These are phyloP conservation scores for Fusarium mexicanum DNA, from an alignment of 2,329 filamentous ascomycete species.

Conservation along the genomic window DNA sequence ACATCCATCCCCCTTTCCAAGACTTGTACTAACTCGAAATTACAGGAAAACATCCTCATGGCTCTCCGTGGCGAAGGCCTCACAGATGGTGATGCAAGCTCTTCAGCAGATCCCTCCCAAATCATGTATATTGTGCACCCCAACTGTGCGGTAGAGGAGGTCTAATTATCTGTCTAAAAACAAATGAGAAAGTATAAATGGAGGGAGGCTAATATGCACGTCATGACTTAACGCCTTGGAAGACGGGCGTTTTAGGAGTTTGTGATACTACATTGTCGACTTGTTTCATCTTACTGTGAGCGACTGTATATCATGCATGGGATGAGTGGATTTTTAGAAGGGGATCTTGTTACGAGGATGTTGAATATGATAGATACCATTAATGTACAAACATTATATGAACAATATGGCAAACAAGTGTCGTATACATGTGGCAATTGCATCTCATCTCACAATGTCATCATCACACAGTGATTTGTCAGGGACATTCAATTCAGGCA, in stretches of 20 bases:
- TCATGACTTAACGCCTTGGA: slow-evolving; percentile 29
- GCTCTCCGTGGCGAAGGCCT: slow-evolving; percentile 74
- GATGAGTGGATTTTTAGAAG: neutral
- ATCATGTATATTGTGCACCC: slow-evolving; percentile 91
- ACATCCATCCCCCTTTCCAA: neutral
- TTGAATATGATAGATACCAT: slow-evolving; percentile 17
- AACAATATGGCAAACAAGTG: neutral
- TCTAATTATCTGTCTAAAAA: slow-evolving; percentile 43
- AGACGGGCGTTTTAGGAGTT: slow-evolving; percentile 36
- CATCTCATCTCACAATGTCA: neutral
- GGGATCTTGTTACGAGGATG: slow-evolving; percentile 3
- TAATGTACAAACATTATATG: neutral
- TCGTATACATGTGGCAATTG: too few relatives aligned
- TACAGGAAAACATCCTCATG: slow-evolving; percentile 87
- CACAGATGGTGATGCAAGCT: slow-evolving; percentile 57
- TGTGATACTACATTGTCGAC: slow-evolving; percentile 17
- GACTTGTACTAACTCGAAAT: slow-evolving; percentile 49
- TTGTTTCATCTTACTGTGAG: slow-evolving; percentile 16
- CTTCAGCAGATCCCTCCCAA: slow-evolving; percentile 47
- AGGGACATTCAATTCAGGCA: neutral
- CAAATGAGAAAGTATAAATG: neutral
- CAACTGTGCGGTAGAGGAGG: slow-evolving; percentile 85
- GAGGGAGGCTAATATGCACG: slow-evolving; percentile 6
- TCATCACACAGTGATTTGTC: neutral
- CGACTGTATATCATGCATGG: slow-evolving; percentile 25